Conservation (phyloP, 768 basidiomycete species). For the Pilatotrama ljubarskyi region DNA sequence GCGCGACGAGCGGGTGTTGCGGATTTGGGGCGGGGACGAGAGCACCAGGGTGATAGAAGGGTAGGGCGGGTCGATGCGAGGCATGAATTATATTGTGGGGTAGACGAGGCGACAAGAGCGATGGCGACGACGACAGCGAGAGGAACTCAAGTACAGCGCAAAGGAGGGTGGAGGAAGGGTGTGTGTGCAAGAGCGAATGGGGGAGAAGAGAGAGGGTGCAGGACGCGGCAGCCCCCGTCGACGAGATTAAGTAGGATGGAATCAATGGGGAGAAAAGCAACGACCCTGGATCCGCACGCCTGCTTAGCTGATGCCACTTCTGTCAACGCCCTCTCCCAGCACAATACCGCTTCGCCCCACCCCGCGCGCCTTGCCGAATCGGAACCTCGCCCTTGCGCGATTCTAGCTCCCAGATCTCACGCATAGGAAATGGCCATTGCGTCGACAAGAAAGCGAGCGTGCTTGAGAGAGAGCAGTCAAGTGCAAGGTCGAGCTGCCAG, state of each 20-base stretch:
- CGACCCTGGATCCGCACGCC: conserved; percentile 7
- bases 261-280: not conserved
- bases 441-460: too few species aligned
- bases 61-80: conserved; percentile 11
- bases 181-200: not conserved
- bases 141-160: not conserved
- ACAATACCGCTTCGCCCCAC: not conserved
- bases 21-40: not conserved
- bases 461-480: too few species aligned
- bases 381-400: not conserved
- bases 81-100: conserved; percentile 5
- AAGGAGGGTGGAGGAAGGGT: not conserved
- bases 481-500: too few species aligned
- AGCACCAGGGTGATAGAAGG: conserved; percentile 9
- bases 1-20: conserved; percentile 4
- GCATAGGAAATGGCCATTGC: too few species aligned
- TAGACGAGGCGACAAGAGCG: not conserved
- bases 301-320: conserved; percentile 1
- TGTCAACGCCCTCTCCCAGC: not conserved
- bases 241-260: not conserved
- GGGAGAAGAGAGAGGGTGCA: not conserved
- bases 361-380: not conserved
- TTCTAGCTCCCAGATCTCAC: too few species aligned
- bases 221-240: not conserved
- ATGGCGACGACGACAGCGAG: not conserved